phyloP scores from a whole-genome alignment of 2,329 filamentous ascomycete genomes.

The Aspergillus versicolor region DNA sequence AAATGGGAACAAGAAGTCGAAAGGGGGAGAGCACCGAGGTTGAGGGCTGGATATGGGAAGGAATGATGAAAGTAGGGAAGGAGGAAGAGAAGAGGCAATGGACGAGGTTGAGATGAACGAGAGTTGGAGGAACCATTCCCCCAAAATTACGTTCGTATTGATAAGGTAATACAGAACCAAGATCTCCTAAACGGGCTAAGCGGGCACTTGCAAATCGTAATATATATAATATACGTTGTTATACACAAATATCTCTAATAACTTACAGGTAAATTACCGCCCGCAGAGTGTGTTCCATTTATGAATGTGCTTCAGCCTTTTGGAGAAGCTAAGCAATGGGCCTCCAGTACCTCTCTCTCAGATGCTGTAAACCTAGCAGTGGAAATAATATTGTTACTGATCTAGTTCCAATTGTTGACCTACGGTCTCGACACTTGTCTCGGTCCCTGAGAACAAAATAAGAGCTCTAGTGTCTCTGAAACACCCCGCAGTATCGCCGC shows the following conservation, averaged over 20 bases:
- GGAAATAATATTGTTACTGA: neutral
- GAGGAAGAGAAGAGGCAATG: conserved; percentile 8
- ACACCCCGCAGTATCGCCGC: conserved; percentile 14
- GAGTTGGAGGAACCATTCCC: neutral
- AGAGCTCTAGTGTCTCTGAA: conserved; percentile 4
- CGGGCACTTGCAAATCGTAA: neutral
- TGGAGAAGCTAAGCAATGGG: neutral
- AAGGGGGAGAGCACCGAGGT: conserved; percentile 7
- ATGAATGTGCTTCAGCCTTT: neutral
- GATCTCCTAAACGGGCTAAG: neutral
- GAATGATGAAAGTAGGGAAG: conserved; percentile 16
- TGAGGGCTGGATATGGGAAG: conserved; percentile 7
- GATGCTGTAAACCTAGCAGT: neutral
- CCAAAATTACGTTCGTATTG: conserved; percentile 6
- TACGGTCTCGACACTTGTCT: neutral
- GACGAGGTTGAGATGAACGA: neutral
- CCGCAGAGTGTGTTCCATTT: neutral
- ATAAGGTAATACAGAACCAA: neutral
- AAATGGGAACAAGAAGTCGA: neutral
- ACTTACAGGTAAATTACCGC: neutral
- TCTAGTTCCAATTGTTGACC: neutral
- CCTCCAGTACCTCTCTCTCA: neutral
- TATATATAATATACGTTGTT: neutral
- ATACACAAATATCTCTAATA: neutral
- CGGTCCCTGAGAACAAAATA: neutral